These are phyloP conservation scores for Babesia ovata DNA, from an alignment of 169 alveolate genomes.

Conservation along the genomic window DNA sequence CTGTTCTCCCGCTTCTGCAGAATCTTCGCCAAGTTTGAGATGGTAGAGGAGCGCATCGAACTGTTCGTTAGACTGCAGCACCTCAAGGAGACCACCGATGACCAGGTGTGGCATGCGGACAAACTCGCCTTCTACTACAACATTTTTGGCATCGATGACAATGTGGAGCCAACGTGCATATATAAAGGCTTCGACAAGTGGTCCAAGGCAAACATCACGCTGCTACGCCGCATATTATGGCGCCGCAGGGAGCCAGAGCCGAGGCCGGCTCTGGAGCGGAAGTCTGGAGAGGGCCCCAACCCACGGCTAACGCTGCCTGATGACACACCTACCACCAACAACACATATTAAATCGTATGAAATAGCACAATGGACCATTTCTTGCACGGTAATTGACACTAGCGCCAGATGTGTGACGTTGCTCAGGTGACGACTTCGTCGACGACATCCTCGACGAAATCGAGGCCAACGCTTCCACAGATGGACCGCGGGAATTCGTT, in stretches of 20 bases:
- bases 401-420: slow-evolving; percentile 16
- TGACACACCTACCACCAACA: slow-evolving; percentile 6
- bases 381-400: slow-evolving; percentile 12
- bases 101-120: slow-evolving; percentile 4
- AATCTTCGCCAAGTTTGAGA: slow-evolving; percentile 9
- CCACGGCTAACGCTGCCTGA: background rate
- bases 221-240: background rate
- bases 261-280: background rate
- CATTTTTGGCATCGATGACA: slow-evolving; percentile 30
- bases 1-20: background rate
- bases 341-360: background rate
- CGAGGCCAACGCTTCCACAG: background rate
- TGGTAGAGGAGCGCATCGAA: slow-evolving; percentile 37
- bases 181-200: slow-evolving; percentile 28
- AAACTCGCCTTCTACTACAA: slow-evolving; percentile 9
- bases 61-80: slow-evolving; percentile 27
- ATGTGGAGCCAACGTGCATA: slow-evolving; percentile 10
- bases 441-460: slow-evolving; percentile 35
- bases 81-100: background rate
- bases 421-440: slow-evolving; percentile 14
- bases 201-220: slow-evolving; percentile 12
- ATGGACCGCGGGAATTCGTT: background rate
- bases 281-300: background rate
- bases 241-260: background rate
- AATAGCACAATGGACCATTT: slow-evolving; percentile 15